Evolutionary conservation across 2,329 filamentous ascomycete species (phyloP).

Genomic region (Sporothrix pallida): DNA sequence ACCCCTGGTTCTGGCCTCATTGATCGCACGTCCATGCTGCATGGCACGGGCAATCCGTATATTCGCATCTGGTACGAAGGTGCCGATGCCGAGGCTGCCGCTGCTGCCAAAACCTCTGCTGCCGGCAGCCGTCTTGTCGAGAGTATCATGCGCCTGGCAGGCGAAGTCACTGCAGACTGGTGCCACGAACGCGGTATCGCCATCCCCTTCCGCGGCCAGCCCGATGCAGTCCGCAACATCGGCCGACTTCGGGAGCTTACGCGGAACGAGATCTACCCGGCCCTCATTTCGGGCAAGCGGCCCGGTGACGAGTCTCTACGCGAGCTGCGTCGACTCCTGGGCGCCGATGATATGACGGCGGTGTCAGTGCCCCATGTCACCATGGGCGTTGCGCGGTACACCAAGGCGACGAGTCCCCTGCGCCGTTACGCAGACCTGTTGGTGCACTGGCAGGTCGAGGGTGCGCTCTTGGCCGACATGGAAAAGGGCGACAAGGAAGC

Average conservation of each 20-base stretch:
- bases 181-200: constrained; percentile 63
- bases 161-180: constrained; percentile 66
- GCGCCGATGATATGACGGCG: constrained; percentile 59
- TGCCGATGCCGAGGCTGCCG: constrained; percentile 18
- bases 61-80: constrained; percentile 52
- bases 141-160: constrained; percentile 65
- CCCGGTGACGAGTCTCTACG: constrained; percentile 45
- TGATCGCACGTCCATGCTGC: constrained; percentile 38
- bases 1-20: no score
- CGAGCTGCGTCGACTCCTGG: constrained; percentile 50
- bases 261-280: constrained; percentile 48
- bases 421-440: constrained; percentile 68
- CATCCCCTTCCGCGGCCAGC: constrained; percentile 63
- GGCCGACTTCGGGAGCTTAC: constrained; percentile 49
- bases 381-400: constrained; percentile 65
- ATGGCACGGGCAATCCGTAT: constrained; percentile 56
- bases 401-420: constrained; percentile 69
- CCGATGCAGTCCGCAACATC: constrained; percentile 49
- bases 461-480: constrained; percentile 56
- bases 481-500: neutral
- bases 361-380: constrained; percentile 60
- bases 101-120: neutral
- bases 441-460: constrained; percentile 70
- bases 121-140: constrained; percentile 50
- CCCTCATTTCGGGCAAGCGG: constrained; percentile 46